phyloP scores from a whole-genome alignment of 495 filamentous ascomycete species.

The Penicillium roqueforti region DNA sequence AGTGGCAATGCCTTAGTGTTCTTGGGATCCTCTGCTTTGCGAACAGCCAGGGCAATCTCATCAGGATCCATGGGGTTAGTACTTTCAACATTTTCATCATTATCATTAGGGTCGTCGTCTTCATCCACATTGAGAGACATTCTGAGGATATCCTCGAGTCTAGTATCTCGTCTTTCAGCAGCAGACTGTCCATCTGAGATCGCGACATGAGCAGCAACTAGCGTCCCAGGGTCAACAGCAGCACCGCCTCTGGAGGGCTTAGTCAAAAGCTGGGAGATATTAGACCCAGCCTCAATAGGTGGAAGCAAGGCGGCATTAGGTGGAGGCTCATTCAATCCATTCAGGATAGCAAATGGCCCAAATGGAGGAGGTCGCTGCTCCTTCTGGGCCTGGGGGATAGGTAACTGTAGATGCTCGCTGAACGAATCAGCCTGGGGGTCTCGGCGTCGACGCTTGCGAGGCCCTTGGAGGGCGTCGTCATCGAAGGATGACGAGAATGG shows the following conservation, averaged over 20 bases:
- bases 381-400: slow-evolving; percentile 44
- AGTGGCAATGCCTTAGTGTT: slow-evolving; percentile 3
- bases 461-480: slow-evolving; percentile 33
- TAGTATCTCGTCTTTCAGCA: slow-evolving; percentile 36
- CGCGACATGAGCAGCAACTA: slow-evolving; percentile 17
- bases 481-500: slow-evolving; percentile 43
- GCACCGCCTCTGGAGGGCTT: slow-evolving; percentile 32
- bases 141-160: slow-evolving; percentile 37
- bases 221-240: slow-evolving; percentile 22
- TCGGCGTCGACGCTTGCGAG: slow-evolving; percentile 41
- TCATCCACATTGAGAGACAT: slow-evolving; percentile 24
- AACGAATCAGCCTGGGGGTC: slow-evolving; percentile 44
- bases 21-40: slow-evolving; percentile 1
- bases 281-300: slow-evolving; percentile 56
- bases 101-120: slow-evolving; percentile 12
- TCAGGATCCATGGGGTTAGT: slow-evolving; percentile 9
- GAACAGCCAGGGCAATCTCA: neutral
- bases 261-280: slow-evolving; percentile 39
- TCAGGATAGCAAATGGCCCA: slow-evolving; percentile 59
- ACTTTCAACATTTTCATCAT: slow-evolving; percentile 7
- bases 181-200: slow-evolving; percentile 24
- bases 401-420: slow-evolving; percentile 48
- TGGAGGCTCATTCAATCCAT: slow-evolving; percentile 71
- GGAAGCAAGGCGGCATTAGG: slow-evolving; percentile 70
- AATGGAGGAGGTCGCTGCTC: slow-evolving; percentile 48